Base-by-base conservation (phyloP, 2,329 filamentous ascomycete species). In the Phyllosticta ampelicida region DNA sequence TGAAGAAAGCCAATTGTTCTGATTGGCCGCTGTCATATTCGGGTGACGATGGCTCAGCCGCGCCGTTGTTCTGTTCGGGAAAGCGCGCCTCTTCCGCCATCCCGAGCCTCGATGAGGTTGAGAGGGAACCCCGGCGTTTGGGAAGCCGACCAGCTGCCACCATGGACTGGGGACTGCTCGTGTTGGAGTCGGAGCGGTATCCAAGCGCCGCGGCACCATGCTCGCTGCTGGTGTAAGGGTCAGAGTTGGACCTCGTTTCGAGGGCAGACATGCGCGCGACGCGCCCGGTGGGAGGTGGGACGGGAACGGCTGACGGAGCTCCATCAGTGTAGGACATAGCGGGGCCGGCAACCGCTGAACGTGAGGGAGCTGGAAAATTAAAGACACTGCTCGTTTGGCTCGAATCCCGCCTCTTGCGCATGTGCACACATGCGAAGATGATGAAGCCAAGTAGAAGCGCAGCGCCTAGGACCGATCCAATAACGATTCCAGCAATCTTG, bases 221-320 rank as follows among this genome's bases (percentile, higher is more conserved):
- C 44, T 59, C 62, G 54, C 59, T 63, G 51, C 62, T 67, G 62
- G 70, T 79, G 59, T 80, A 80, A 29, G 77, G 63, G 10, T 69
- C 70, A 20, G 84, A 80, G 60, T 80, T 82, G 0, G 84, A 83
- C 57, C 86, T 83, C 5, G 85, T 86, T 73, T 96, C 92, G 55
- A 99, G 74, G 30, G 94, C 94, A 48, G 92, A 91, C 94, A 99
- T 97, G 58, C 94, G 86, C 48, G 94, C 89, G 60, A 99, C 94
- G 61, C 94, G 86, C 5, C 57, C 57, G 29, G 57, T 55, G 4
- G 57, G 57, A 4, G 56, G 56, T 16, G 53, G 48, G 9, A 28
- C n/a, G 4, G 56, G 56, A 5, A 30, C 44, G 28, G 90, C 90
- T 44, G 36, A 44, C 50, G 90, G 91, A 5, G 90, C 89, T 10